Evolutionary conservation across 257 asterid genomes (phyloP), one percentile per base, ranked within the genome.

Genomic region (Datura wrightii): DNA sequence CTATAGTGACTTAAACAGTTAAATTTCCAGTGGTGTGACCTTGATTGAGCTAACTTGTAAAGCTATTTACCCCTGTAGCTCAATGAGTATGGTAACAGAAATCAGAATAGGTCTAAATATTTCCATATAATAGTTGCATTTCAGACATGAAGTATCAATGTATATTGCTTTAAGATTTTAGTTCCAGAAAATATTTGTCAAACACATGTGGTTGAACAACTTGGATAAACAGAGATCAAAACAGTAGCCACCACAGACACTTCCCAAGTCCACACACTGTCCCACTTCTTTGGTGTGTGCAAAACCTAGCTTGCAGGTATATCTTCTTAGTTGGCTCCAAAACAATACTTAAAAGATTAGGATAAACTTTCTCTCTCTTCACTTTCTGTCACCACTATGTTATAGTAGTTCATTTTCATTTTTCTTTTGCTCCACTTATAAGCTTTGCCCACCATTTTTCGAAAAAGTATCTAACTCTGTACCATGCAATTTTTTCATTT

Each of bases 271-370:
- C 50, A 69, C 79, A 8, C 8, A 46, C 46, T 50, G 31, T 13
- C 81, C 60, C 62, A 76, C 62, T 50, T 76, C 2, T 48, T 74
- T 24, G 80, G 80, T 74, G 13, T 48, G 18, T 24, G 24, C 62
- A 76, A 76, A 50, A 8, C 62, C 56, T 13, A 48, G 46, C 14
- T 48, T 3, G 44, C 81, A 48, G 60, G 2, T 46, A 46, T 72
- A 72, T 74, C 80, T 48, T 48, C 19, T 31, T 13, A 50, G 62
- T 76, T 76, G 82, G 50, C 82, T 42, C 62, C 15, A 50, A 76
- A 76, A 50, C 7, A 31, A 31, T 50, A 13, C 8, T 13, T 52
- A 37, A 9, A 9, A 15, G 62, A 76, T 76, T 14, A 76, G 82
- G 82, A 76, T 76, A 46, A 50, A 50, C 3, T 39, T 8, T 42